A percentile compares a stretch with the other conserved stretches of the same genome.
Evolutionary conservation across 495 filamentous ascomycete species (phyloP).

Genomic region (Echria macrotheca): DNA sequence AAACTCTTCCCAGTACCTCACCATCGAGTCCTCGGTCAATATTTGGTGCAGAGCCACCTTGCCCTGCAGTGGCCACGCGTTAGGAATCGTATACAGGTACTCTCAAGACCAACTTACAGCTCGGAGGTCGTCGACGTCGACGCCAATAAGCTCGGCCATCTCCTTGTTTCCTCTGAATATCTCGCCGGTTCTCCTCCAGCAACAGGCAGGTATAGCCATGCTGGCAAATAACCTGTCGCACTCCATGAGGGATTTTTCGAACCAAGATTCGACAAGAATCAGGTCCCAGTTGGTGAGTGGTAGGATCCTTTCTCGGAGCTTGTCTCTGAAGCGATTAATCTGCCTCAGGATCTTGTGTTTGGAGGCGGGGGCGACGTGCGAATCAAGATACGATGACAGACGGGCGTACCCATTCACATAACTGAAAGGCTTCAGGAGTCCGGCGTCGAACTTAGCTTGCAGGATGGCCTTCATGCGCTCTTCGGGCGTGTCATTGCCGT

Average conservation of each 20-base stretch:
- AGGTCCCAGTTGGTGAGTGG: constrained; percentile 85
- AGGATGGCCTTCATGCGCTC: constrained; percentile 93
- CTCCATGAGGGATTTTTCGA: constrained; percentile 89
- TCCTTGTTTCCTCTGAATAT: constrained; percentile 98
- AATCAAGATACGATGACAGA: constrained; percentile 83
- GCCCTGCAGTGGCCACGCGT: constrained; percentile 55
- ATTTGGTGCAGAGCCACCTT: constrained; percentile 95
- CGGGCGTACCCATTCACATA: constrained; percentile 94
- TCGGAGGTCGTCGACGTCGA: constrained; percentile 82
- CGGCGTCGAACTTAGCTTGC: constrained; percentile 91
- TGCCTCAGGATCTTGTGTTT: constrained; percentile 86
- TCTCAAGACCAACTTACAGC: constrained; percentile 58
- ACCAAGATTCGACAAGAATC: constrained; percentile 96
- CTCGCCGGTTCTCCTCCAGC: constrained; percentile 94
- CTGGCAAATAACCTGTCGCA: constrained; percentile 98
- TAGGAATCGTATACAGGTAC: neutral
- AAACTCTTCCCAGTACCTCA: constrained; percentile 99
- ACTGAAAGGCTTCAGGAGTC: constrained; percentile 92
- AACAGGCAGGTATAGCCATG: constrained; percentile 97
- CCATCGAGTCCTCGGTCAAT: constrained; percentile 85
- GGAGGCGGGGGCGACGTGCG: constrained; percentile 68
- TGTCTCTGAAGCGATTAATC: constrained; percentile 86
- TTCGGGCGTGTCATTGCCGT: constrained; percentile 84
- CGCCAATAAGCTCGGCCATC: constrained; percentile 94
- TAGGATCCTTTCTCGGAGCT: constrained; percentile 93